These are phyloP conservation scores for Globomyces pollinis-pini DNA, from an alignment of 192 early-diverging fungal species.

Conservation along the genomic window DNA sequence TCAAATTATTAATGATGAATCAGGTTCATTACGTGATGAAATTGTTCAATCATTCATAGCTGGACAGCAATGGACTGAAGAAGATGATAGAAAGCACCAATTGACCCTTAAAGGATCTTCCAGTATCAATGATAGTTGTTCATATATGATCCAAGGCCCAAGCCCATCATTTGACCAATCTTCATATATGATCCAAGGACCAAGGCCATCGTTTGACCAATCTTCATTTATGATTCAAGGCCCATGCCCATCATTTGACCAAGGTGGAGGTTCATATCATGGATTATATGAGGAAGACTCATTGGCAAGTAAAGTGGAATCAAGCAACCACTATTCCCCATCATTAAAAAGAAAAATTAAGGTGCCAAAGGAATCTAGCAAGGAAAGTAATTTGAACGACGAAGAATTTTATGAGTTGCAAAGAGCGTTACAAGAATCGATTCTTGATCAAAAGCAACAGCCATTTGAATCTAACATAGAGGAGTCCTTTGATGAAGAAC, in stretches of 20 bases:
- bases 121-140: neutral
- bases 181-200: too few species aligned
- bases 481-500: neutral
- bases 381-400: neutral
- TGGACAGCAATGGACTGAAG: conserved; percentile 1
- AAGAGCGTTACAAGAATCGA: neutral
- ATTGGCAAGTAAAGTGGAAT: neutral
- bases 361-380: neutral
- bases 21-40: neutral
- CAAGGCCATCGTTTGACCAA: neutral
- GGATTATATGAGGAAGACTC: neutral
- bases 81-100: neutral
- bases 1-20: neutral
- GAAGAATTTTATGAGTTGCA: neutral
- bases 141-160: neutral
- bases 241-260: neutral
- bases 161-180: neutral
- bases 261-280: neutral
- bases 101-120: neutral
- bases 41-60: neutral
- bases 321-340: neutral
- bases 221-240: too few species aligned
- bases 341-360: neutral
- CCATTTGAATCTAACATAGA: too few species aligned
- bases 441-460: neutral